A percentile compares a stretch with the other conserved stretches of the same genome.
phyloP scores from a whole-genome alignment of 148 eudicot species.

The Dysphania ambrosioides region DNA sequence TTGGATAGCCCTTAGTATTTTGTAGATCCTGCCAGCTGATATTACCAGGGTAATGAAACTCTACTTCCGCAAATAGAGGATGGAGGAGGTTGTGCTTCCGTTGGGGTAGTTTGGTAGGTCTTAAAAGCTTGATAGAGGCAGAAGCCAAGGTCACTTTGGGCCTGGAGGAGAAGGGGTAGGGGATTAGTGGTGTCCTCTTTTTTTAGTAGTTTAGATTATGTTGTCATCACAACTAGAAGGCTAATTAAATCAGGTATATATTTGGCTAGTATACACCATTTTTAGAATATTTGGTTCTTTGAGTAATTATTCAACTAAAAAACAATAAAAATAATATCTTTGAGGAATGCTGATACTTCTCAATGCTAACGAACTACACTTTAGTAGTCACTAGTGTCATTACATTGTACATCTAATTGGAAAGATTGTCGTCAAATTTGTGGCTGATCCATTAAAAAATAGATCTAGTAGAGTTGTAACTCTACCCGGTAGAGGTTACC shows the following conservation, averaged over 20 bases:
- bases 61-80: background rate
- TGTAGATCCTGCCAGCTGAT: slow-evolving; percentile 45
- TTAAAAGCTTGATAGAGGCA: background rate
- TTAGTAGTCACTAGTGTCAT: too few relatives aligned
- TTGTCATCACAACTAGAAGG: background rate
- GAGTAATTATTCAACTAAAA: too few relatives aligned
- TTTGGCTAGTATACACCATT: background rate
- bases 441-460: too few relatives aligned
- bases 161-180: background rate
- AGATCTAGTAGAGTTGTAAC: too few relatives aligned
- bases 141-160: too few relatives aligned
- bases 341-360: too few relatives aligned
- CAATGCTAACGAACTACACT: too few relatives aligned
- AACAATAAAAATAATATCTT: too few relatives aligned
- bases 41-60: background rate
- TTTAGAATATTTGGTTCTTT: background rate
- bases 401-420: too few relatives aligned
- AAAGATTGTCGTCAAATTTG: too few relatives aligned
- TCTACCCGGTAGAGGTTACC: too few relatives aligned
- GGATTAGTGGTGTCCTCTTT: background rate
- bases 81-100: background rate
- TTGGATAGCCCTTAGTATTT: slow-evolving; percentile 47
- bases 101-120: background rate
- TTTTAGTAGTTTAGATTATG: background rate
- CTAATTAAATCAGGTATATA: background rate